Conservation (phyloP, 345 rosid genomes). For the Trapa bicornis region DNA sequence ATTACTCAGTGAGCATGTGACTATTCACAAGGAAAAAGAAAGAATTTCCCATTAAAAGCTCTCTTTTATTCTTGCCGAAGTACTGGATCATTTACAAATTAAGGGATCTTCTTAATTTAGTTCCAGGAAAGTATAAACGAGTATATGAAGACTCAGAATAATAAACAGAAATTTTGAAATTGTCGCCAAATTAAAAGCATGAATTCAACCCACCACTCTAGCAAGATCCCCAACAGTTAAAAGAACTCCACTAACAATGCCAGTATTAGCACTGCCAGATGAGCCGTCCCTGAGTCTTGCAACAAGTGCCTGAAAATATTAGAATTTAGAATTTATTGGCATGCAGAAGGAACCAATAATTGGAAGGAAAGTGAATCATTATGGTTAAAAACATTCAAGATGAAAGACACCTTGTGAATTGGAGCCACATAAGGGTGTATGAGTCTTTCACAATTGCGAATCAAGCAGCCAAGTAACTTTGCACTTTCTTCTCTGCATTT, state of each 20-base stretch:
- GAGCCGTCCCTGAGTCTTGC: slow-evolving; percentile 84
- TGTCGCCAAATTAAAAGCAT: neutral
- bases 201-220: slow-evolving; percentile 63
- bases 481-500: slow-evolving; percentile 98
- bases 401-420: slow-evolving; percentile 65
- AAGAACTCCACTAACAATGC: slow-evolving; percentile 87
- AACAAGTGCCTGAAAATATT: slow-evolving; percentile 71
- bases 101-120: neutral
- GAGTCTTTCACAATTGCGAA: slow-evolving; percentile 87
- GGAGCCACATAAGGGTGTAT: slow-evolving; percentile 91
- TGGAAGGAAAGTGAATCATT: neutral
- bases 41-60: too few relatives aligned
- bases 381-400: neutral
- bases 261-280: slow-evolving; percentile 74
- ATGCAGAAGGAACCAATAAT: neutral
- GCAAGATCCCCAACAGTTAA: slow-evolving; percentile 98
- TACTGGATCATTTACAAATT: neutral
- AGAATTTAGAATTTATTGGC: slow-evolving; percentile 1
- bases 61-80: too few relatives aligned
- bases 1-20: too few relatives aligned
- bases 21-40: too few relatives aligned
- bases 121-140: neutral
- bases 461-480: slow-evolving; percentile 89
- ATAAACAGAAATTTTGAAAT: neutral
- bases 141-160: neutral